Base-by-base conservation (phyloP, 2,329 filamentous ascomycete genomes). In the Aspergillus fijiensis region DNA sequence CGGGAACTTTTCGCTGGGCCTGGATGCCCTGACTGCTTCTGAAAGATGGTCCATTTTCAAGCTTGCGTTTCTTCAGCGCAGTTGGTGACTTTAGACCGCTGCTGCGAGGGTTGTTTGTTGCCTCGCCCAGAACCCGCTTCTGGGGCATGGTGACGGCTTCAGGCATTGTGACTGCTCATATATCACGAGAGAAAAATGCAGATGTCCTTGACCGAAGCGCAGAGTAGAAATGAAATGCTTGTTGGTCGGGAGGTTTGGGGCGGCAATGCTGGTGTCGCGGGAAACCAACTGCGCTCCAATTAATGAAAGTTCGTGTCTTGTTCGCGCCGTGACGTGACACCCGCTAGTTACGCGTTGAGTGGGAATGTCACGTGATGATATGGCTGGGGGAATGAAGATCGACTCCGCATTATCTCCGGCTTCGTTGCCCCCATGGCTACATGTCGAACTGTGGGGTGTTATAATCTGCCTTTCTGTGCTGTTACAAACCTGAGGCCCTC, bases 21-120 rank as follows among this genome's bases (percentile, higher is more conserved):
- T 84, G 85, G 3, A 88, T 88, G 57, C 69, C 65, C 1, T 86
- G 84, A 57, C 84, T 85, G 67, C 90, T 82, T 59, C 83, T 83
- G 33, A 81, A 79, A 12, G 82, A 75, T 48, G 70, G 63, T 45
- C 69, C 67, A 58, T 76, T 74, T 60, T 95, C 91, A 61, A 96
- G 82, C 77, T 91, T 96, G 64, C 91, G 85, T 79, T 95, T 96
- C 82, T 98, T 98, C 55, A 85, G 79, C 1, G 87, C 68, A 27
- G 69, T 75, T 23, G 78, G 76, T 39, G 87, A 85, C 1, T 84
- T 71, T 63, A 25, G 29, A 12, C 84, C 74, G 60, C 86, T 81
- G 62, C 89, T 90, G 68, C 83, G 84, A 61, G 85, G 84, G 66
- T 84, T 82, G 69, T 84, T 89, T 60, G 87, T 85, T 61, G 85